Evolutionary conservation across 106 monocot genomes (phyloP), one percentile per base, ranked within the genome.

Genomic region (Dioscorea dumetorum): DNA sequence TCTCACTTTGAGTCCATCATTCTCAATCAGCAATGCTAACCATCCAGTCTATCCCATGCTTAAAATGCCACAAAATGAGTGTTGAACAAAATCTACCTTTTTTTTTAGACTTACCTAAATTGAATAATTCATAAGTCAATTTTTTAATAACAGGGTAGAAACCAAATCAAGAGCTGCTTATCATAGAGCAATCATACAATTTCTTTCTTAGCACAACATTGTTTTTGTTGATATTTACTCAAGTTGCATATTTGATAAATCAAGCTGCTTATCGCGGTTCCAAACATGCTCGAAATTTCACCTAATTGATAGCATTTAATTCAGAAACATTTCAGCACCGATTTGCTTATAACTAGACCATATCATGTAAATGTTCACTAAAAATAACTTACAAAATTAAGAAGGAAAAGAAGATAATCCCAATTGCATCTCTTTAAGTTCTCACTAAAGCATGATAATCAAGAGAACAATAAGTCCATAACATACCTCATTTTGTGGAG

Each of bases 401-500:
- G 19, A 54, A 19, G 18, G 18, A 54, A 16, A 54, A 15, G 18
- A 54, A 54, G 54, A 54, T 31, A 24, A 28, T 5, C 16, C 8
- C 8, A 62, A 50, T 10, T 10, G 61, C 41, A 49, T 17, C 48
- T 24, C 7, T 2, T 15, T 33, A 50, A 17, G 18, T 41, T 41
- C 41, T 22, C 21, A 2, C 53, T 23, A 67, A 49, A 21, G 64
- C 54, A 18, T 54, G 10, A 22, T 10, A 72, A 48, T 18, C 32
- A 68, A 68, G 61, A 31, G 48, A 66, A 35, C 14, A 12, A 18
- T 28, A 28, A 28, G 28, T 28, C 28, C 2, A 28, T 19, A 54
- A 14, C 19, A 16, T 70, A 91, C 91, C 81, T 84, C 79, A 74
- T 33, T 24, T 21, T 62, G 51, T 54, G 67, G 60, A 51, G 75